These are phyloP conservation scores for Prunus campanulata DNA, from an alignment of 306 rosid species.

Conservation along the genomic window DNA sequence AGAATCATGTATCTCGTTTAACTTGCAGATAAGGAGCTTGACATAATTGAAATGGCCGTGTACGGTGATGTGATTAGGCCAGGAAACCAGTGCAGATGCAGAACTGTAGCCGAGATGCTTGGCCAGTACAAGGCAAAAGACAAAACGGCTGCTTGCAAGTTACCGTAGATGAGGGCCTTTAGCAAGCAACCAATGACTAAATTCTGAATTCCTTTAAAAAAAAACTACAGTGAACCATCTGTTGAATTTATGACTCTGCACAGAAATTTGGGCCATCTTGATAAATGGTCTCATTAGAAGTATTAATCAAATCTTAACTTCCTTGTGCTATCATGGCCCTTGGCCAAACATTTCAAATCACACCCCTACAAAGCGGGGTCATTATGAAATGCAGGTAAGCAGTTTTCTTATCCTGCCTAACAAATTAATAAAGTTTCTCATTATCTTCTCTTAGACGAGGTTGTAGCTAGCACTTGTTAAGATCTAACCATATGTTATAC, in stretches of 20 bases:
- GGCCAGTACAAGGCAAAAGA: constrained; percentile 76
- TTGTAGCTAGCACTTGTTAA: background rate
- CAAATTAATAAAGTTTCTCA: no score
- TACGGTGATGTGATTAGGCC: constrained; percentile 92
- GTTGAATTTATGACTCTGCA: background rate
- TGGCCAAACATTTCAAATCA: background rate
- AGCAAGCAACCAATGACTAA: background rate
- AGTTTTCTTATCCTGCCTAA: background rate
- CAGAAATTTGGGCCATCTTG: background rate
- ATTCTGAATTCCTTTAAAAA: background rate
- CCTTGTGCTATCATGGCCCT: background rate
- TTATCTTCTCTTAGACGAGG: no score
- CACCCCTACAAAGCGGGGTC: background rate
- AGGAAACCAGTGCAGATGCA: constrained; percentile 87
- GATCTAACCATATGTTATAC: background rate
- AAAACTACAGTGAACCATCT: no score
- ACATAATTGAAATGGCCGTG: constrained; percentile 94
- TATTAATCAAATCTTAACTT: background rate
- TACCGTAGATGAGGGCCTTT: constrained; percentile 51
- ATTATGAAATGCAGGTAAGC: background rate
- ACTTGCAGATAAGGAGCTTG: constrained; percentile 83
- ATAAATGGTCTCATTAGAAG: background rate
- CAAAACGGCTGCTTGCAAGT: constrained; percentile 58
- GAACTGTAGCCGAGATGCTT: constrained; percentile 84
- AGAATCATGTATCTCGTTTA: background rate